Evolutionary conservation across 139 green algal species (phyloP).

Genomic region (Picochlorum costavermella): DNA sequence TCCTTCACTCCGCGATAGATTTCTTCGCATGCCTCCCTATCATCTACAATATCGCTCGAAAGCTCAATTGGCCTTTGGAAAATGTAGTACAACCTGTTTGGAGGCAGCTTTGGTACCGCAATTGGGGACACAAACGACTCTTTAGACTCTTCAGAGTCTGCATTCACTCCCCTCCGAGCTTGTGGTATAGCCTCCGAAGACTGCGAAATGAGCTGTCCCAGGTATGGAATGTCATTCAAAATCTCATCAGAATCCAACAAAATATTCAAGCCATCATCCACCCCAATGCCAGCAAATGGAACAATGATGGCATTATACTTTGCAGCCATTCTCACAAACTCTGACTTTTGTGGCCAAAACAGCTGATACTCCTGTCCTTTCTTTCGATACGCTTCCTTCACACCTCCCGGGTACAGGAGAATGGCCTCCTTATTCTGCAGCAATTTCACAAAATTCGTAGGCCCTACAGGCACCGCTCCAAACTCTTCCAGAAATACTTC

Average conservation of each 20-base stretch:
- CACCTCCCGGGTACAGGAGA: constrained; percentile 85
- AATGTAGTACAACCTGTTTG: constrained; percentile 80
- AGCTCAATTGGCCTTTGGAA: constrained; percentile 70
- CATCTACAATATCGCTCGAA: constrained; percentile 18
- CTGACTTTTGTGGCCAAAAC: constrained; percentile 75
- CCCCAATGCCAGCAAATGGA: constrained; percentile 80
- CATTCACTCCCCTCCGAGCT: constrained; percentile 14
- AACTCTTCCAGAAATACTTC: constrained; percentile 67
- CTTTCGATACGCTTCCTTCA: constrained; percentile 66
- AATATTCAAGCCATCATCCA: constrained; percentile 61
- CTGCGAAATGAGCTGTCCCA: constrained; percentile 42
- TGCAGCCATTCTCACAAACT: constrained; percentile 89
- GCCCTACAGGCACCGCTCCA: constrained; percentile 80
- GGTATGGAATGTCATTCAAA: constrained; percentile 33
- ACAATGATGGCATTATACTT: constrained; percentile 85
- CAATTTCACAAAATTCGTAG: constrained; percentile 67
- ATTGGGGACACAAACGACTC: constrained; percentile 57
- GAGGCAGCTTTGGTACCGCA: constrained; percentile 34
- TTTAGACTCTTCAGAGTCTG: constrained; percentile 7
- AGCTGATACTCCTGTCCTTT: constrained; percentile 85
- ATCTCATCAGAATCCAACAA: constrained; percentile 52
- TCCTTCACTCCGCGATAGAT: constrained; percentile 54
- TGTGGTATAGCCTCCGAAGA: constrained; percentile 11
- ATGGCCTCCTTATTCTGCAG: constrained; percentile 61
- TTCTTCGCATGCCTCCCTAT: constrained; percentile 40